These are phyloP conservation scores for Tulasnella sp. DNA, from an alignment of 768 basidiomycete genomes.

Conservation along the genomic window DNA sequence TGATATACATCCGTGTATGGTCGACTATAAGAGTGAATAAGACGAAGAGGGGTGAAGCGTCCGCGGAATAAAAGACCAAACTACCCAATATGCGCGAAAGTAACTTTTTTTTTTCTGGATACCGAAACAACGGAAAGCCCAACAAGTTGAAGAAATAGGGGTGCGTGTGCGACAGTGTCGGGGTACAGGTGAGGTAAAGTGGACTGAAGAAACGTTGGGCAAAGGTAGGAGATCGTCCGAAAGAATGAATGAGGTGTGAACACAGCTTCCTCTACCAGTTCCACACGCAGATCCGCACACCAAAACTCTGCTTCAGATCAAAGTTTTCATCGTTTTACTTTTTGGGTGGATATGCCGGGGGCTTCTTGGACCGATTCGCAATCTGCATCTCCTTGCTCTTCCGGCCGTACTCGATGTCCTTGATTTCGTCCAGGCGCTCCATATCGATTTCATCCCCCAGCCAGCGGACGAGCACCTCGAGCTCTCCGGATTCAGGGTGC, in stretches of 20 bases:
- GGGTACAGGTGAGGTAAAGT: no score
- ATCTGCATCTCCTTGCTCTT: constrained; percentile 15
- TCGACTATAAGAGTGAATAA: no score
- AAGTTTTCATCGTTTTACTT: neutral
- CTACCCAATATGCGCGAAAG: no score
- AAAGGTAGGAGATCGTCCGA: neutral
- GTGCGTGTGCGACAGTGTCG: no score
- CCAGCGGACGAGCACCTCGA: constrained; percentile 9
- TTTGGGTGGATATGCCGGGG: neutral
- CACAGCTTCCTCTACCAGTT: no score
- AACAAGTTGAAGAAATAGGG: no score
- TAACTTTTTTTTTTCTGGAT: no score
- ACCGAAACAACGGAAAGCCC: no score
- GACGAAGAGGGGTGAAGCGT: no score
- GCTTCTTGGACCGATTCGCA: constrained; percentile 4
- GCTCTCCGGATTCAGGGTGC: neutral
- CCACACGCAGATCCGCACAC: neutral
- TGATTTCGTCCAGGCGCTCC: constrained; percentile 8
- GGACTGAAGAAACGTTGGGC: neutral
- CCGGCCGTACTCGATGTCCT: constrained; percentile 14
- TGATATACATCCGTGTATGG: neutral
- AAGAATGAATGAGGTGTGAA: no score
- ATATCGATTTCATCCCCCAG: constrained; percentile 10
- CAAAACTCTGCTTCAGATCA: neutral
- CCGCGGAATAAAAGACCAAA: no score